These are phyloP conservation scores for Gliomastix tumulicola DNA, from an alignment of 2,329 filamentous ascomycete genomes.

Conservation along the genomic window DNA sequence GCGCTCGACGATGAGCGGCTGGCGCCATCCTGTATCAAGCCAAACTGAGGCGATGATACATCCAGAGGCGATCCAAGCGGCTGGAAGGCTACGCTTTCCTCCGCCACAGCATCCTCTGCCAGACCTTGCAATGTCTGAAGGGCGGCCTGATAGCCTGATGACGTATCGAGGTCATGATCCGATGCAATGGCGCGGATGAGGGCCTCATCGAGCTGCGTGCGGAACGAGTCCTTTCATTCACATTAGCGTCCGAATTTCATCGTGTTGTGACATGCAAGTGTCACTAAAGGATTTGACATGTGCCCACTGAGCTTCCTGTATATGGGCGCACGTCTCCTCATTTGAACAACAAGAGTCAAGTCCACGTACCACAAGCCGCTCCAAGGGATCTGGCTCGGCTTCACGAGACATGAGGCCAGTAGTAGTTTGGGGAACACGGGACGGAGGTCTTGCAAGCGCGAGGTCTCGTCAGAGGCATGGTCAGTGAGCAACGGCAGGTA, in stretches of 20 bases:
- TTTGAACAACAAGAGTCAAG: too few relatives aligned
- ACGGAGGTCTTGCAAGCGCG: too few relatives aligned
- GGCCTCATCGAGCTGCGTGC: constrained; percentile 68
- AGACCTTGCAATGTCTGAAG: constrained; percentile 57
- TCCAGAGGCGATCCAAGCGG: constrained; percentile 48
- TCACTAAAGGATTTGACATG: too few relatives aligned
- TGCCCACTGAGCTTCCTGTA: too few relatives aligned
- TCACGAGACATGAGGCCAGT: too few relatives aligned
- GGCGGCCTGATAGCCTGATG: constrained; percentile 44
- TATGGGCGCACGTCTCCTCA: too few relatives aligned
- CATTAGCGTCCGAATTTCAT: background rate
- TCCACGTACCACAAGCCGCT: too few relatives aligned
- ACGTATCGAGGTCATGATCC: constrained; percentile 61
- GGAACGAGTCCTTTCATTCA: constrained; percentile 59
- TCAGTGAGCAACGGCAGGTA: too few relatives aligned
- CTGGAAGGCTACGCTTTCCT: constrained; percentile 74
- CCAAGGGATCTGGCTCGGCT: too few relatives aligned
- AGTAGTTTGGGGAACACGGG: too few relatives aligned
- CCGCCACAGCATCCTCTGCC: constrained; percentile 53
- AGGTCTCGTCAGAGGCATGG: too few relatives aligned
- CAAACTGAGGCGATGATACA: constrained; percentile 6
- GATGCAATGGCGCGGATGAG: constrained; percentile 68
- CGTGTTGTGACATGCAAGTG: too few relatives aligned
- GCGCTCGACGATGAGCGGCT: constrained; percentile 15
- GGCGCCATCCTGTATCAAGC: constrained; percentile 7